Conservation (phyloP, 2,329 filamentous ascomycete species). For the Aspergillus intermedius region DNA sequence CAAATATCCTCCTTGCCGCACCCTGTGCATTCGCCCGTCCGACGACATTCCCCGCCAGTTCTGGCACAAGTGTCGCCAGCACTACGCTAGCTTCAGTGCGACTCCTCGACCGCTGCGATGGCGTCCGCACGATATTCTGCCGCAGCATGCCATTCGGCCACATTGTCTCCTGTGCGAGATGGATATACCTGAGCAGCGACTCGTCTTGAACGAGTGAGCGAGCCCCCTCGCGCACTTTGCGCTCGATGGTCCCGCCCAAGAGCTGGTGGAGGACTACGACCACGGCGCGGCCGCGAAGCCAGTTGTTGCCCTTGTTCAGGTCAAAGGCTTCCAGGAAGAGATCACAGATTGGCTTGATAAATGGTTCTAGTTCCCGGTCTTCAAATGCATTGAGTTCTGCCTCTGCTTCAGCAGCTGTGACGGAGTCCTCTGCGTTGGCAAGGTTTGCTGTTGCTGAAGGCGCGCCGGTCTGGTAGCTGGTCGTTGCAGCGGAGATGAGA, state of each 20-base stretch:
- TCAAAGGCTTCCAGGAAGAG: conserved; percentile 95
- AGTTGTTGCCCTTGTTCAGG: conserved; percentile 90
- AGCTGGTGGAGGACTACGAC: conserved; percentile 95
- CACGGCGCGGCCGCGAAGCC: conserved; percentile 89
- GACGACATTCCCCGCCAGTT: conserved; percentile 87
- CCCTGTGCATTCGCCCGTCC: conserved; percentile 85
- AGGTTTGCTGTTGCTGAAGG: conserved; percentile 42
- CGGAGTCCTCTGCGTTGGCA: conserved; percentile 35
- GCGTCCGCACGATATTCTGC: conserved; percentile 52
- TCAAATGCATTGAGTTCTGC: conserved; percentile 92
- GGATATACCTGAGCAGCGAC: conserved; percentile 67
- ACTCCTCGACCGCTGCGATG: conserved; percentile 69
- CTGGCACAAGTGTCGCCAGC: conserved; percentile 81
- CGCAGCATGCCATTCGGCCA: conserved; percentile 61
- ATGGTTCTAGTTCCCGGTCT: conserved; percentile 80
- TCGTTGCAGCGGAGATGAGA: conserved; percentile 51
- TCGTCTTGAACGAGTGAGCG: conserved; percentile 70
- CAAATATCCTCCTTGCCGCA: conserved; percentile 81
- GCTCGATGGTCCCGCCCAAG: conserved; percentile 89
- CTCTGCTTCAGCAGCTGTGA: conserved; percentile 68
- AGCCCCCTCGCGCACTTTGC: conserved; percentile 83
- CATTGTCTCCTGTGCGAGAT: conserved; percentile 65
- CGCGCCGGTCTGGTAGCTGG: conserved; percentile 42
- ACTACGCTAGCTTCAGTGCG: conserved; percentile 82
- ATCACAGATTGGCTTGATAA: conserved; percentile 97